Evolutionary conservation across 129 eudicot species (phyloP), one percentile per base, ranked within the genome.

Genomic region (Mikania micrantha): DNA sequence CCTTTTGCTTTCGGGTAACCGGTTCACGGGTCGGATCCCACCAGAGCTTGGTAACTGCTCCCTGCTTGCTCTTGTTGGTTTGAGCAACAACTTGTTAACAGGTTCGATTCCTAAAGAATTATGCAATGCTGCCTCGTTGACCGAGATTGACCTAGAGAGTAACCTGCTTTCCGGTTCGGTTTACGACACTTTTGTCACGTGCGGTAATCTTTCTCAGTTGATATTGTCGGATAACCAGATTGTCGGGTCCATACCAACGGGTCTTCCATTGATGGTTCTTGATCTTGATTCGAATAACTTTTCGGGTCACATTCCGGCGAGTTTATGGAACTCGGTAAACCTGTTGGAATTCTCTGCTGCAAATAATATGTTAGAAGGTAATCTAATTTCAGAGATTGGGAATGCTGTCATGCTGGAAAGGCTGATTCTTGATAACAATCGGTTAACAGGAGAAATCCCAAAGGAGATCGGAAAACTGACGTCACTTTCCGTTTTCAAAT

Each of bases 251-350:
- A 75, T 88, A 41, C 95, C 95, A 0, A 80, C 88, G 2, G 71
- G 60, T 36, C 90, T 88, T 56, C 90, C 86, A 1, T 67, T 88
- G 53, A 77, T 82, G 75, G 86, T 72, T 28, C 86, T 88, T 73
- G 90, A 88, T 25, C 78, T 88, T 60, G 95, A 88, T 82, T 84
- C 88, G 0, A 88, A 88, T 60, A 88, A 88, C 65, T 82, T 88
- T 19, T 77, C 85, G 0, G 95, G 91, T 58, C 24, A 70, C 4
- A 74, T 88, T 64, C 88, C 95, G 0, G 50, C 28, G 29, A 74
- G 77, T 41, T 70, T 88, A n/a, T 88, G 88, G 90, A 75, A 73
- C 49, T 88, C 86, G 0, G 10, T 0, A 5, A 67, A 56, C 31
- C 63, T 88, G 73, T 52, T 88, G 69, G 95, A 84, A 78, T 87